Evolutionary conservation across 2,329 filamentous ascomycete species (phyloP), one percentile per base, ranked within the genome.

Genomic region (Aureobasidium zeae): DNA sequence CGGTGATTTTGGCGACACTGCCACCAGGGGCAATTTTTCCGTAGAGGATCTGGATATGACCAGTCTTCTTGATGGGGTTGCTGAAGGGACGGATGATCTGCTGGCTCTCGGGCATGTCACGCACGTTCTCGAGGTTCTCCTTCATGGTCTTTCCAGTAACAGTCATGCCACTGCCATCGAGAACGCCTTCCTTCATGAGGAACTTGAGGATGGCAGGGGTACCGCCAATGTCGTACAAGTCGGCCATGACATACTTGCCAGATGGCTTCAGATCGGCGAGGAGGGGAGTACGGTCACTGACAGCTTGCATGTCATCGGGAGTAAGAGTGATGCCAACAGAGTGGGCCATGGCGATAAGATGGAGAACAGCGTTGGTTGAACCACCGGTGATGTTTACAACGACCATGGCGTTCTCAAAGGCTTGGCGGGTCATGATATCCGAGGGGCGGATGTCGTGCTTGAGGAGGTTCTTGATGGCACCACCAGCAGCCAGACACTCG

Each of bases 1-100:
- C 81, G 2, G 81, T 86, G 58, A 86, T 86, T 64, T 86, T 86
- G 33, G 79, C 81, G 1, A 86, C 81, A 49, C 71, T 75, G 37
- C 81, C 81, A 45, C 76, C 80, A 0, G 81, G 81, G 3, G 81
- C 79, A 26, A 86, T 69, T 13, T 72, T 77, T 21, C 81, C 81
- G 37, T 78, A 73, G 5, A 86, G 70, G 53, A 86, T 85, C 63
- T 83, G 79, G 51, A 86, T 77, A 57, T 86, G 81, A 26, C 81
- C 81, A 1, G 79, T 82, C 30, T 65, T 51, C 61, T 86, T 86
- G 63, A 86, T 79, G 2, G 81, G 81, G 53, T 83, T 72, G 58
- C 68, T 76, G 49, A 84, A 62, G 1, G 79, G 79, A 11, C 76
- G 71, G 53, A 86, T 83, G 58, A 86, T 82, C 49, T 78, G 71